These are phyloP conservation scores for Mollisiaceae sp. DNA, from an alignment of 2,329 filamentous ascomycete species.

Conservation along the genomic window DNA sequence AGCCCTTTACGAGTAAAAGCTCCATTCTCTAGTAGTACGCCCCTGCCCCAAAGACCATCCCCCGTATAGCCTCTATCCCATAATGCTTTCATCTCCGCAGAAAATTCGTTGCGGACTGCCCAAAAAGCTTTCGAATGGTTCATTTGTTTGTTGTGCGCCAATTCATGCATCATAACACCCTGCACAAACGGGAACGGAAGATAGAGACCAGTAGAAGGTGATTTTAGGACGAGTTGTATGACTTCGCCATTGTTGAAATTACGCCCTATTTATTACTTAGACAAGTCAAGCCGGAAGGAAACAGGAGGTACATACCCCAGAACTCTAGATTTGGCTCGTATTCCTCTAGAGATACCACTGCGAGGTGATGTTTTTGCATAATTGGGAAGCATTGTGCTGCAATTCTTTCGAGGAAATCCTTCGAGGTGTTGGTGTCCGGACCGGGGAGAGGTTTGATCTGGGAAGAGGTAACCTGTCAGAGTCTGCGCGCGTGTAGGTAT, in stretches of 20 bases:
- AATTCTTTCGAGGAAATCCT: constrained; percentile 76
- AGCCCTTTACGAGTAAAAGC: constrained; percentile 61
- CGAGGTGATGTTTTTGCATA: constrained; percentile 69
- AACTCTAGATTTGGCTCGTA: constrained; percentile 83
- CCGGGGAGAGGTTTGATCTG: constrained; percentile 76
- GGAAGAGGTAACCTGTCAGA: not conserved
- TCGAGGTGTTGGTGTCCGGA: constrained; percentile 63
- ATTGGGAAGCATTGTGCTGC: constrained; percentile 80
- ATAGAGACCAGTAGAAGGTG: constrained; percentile 69
- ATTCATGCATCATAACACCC: constrained; percentile 91
- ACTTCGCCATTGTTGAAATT: constrained; percentile 92
- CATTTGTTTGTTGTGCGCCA: constrained; percentile 91
- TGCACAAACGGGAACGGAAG: constrained; percentile 83
- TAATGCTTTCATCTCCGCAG: constrained; percentile 70
- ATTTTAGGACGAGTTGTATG: constrained; percentile 81
- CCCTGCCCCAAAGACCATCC: constrained; percentile 83
- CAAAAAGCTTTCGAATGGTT: constrained; percentile 85
- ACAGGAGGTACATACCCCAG: constrained; percentile 45
- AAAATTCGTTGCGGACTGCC: constrained; percentile 76
- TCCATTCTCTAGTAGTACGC: constrained; percentile 65
- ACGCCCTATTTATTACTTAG: constrained; percentile 61
- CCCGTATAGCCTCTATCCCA: constrained; percentile 76
- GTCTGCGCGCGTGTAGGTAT: not conserved
- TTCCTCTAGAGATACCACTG: constrained; percentile 76
- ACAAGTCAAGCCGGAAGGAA: not conserved